Evolutionary conservation across 2,329 filamentous ascomycete genomes (phyloP).

Genomic region (Geosmithia morbida): DNA sequence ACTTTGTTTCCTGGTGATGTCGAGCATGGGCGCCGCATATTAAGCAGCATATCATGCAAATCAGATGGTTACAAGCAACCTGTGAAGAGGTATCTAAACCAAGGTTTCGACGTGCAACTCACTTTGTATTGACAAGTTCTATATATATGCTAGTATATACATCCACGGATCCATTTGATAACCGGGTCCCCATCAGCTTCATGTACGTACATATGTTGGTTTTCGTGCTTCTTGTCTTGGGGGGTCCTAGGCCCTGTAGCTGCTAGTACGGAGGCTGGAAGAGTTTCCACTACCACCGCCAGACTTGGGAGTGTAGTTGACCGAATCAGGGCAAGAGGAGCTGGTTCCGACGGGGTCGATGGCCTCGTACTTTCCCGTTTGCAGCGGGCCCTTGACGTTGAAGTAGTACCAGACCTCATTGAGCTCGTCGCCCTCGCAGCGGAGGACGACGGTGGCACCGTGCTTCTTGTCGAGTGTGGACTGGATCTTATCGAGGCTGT

Average conservation of each 20-base stretch:
- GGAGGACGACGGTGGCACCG: conserved; percentile 40
- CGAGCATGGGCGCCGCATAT: no score
- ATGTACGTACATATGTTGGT: neutral
- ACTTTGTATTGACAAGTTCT: no score
- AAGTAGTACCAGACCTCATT: conserved; percentile 50
- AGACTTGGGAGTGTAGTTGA: conserved; percentile 48
- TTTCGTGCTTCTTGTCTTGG: no score
- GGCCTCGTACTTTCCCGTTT: conserved; percentile 45
- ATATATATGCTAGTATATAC: no score
- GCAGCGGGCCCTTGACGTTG: conserved; percentile 42
- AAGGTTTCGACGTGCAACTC: no score
- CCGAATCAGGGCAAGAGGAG: conserved; percentile 44
- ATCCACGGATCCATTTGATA: neutral
- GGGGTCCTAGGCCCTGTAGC: neutral
- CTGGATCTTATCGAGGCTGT: conserved; percentile 44
- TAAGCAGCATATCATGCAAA: no score
- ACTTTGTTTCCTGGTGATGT: no score
- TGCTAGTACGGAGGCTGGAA: neutral
- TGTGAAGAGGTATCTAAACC: no score
- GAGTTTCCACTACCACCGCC: neutral
- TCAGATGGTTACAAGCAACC: no score
- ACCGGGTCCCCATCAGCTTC: no score
- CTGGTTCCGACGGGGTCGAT: conserved; percentile 35
- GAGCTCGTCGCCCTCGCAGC: conserved; percentile 33
- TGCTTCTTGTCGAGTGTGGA: conserved; percentile 37